Percentiles rank a stretch among this genome's conserved stretches.
Conservation (phyloP, 495 filamentous ascomycete genomes). For the Lepidopterella palustris region DNA sequence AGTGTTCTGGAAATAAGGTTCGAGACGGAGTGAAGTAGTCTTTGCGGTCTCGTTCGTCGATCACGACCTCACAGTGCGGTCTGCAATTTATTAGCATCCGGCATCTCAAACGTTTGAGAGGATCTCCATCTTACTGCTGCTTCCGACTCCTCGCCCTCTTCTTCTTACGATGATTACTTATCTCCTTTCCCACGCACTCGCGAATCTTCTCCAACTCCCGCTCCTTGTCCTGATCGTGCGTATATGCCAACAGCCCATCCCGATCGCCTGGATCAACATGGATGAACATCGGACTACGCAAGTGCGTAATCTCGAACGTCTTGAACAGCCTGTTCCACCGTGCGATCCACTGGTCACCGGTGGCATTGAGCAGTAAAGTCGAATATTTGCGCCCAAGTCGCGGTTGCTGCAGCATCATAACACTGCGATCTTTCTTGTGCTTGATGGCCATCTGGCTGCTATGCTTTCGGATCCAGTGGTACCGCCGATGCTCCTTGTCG, state of each 20-base stretch:
- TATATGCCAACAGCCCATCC: conserved; percentile 56
- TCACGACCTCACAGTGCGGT: conserved; percentile 30
- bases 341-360: conserved; percentile 48
- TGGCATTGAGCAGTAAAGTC: conserved; percentile 48
- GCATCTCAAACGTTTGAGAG: too few species aligned
- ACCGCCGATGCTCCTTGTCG: conserved; percentile 58
- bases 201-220: conserved; percentile 51
- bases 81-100: not conserved
- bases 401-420: conserved; percentile 18
- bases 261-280: conserved; percentile 59
- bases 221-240: conserved; percentile 45
- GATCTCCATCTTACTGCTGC: not conserved
- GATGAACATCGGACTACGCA: conserved; percentile 63
- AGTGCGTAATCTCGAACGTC: conserved; percentile 51
- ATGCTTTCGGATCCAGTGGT: conserved; percentile 57
- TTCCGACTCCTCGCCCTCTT: conserved; percentile 37
- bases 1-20: conserved; percentile 52
- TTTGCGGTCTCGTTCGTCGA: conserved; percentile 59
- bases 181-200: conserved; percentile 55
- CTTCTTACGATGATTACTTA: conserved; percentile 60
- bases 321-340: conserved; percentile 52
- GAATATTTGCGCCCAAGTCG: not conserved
- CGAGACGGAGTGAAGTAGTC: conserved; percentile 58
- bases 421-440: conserved; percentile 28
- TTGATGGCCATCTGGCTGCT: conserved; percentile 42